A percentile compares a stretch with the other conserved stretches of the same genome.
These are phyloP conservation scores for Sanghuangporus weigelae DNA, from an alignment of 1,284 basidiomycete species.

Conservation along the genomic window DNA sequence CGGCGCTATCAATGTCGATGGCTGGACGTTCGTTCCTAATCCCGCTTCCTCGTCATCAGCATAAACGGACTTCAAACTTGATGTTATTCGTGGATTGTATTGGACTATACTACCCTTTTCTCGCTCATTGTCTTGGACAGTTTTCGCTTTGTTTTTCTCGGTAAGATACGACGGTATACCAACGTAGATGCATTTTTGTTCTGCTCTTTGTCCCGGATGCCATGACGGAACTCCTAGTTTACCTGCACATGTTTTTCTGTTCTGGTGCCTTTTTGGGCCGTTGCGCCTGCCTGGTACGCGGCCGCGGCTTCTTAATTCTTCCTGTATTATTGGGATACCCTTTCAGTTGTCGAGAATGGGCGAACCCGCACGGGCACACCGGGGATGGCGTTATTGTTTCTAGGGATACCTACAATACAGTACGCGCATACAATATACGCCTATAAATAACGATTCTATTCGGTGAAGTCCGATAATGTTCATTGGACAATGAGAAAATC, in stretches of 20 bases:
- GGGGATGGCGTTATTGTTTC: neutral
- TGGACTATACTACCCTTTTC: neutral
- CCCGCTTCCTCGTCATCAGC: neutral
- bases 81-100: conserved; percentile 1
- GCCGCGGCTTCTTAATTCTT: conserved; percentile 1
- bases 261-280: neutral
- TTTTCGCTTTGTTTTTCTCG: neutral
- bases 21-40: conserved; percentile 23
- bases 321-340: neutral
- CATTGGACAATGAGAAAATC: too few species aligned
- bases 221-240: neutral
- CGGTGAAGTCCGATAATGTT: neutral
- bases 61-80: neutral
- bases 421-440: neutral
- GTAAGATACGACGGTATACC: conserved; percentile 3
- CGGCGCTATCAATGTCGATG: conserved; percentile 30
- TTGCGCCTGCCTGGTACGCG: conserved; percentile 6
- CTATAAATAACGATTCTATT: neutral
- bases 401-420: neutral
- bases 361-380: neutral
- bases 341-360: neutral
- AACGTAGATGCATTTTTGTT: neutral
- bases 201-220: neutral
- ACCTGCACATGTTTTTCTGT: neutral
- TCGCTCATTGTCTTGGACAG: neutral